Evolutionary conservation across 192 early-diverging fungal species (phyloP), one percentile per base, ranked within the genome.

Genomic region (Powellomyces hirtus): DNA sequence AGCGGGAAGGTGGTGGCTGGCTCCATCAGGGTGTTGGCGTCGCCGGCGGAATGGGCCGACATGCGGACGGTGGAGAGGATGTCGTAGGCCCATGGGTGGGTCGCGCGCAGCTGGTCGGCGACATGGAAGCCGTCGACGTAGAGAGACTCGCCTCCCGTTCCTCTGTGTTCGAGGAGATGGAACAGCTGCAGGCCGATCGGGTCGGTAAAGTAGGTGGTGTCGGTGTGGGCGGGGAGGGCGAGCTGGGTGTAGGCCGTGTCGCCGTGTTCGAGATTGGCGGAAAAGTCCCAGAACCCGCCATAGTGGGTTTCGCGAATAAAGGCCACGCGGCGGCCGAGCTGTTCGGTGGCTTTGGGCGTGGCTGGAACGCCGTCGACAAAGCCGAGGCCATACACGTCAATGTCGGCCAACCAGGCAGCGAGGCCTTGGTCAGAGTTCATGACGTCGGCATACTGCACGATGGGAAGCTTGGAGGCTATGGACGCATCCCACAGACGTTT

Each of bases 161-260:
- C 59, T 1, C 14, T 24, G 60, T 87, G 87, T 66, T 89, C 83
- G 10, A 92, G 66, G 34, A 90, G 68, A 66, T 94, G 92, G 69
- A 92, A 92, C 74, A 92, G 82, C 72, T 94, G 92, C 16, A 94
- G 73, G 1, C 87, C 92, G 11, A 82, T 75, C 6, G 92, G 92
- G 60, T 94, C 92, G 0, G 92, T 91, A 64, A 94, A 94, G 69
- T 94, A 94, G 0, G 91, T 92, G 10, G 86, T 91, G 73, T 94
- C 92, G 0, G 91, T 94, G 62, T 94, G 92, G 20, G 88, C 91
- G 36, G 83, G 86, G 2, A 94, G 77, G 0, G 83, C 85, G 8
- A 92, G 45, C 44, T 72, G 75, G 6, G 92, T 92, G 68, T 92
- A 94, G 11, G 92, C 92, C 0, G 91, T 92, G 74, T 94, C 92